Base-by-base conservation (phyloP, 169 alveolate genomes). In the Theileria parva region DNA sequence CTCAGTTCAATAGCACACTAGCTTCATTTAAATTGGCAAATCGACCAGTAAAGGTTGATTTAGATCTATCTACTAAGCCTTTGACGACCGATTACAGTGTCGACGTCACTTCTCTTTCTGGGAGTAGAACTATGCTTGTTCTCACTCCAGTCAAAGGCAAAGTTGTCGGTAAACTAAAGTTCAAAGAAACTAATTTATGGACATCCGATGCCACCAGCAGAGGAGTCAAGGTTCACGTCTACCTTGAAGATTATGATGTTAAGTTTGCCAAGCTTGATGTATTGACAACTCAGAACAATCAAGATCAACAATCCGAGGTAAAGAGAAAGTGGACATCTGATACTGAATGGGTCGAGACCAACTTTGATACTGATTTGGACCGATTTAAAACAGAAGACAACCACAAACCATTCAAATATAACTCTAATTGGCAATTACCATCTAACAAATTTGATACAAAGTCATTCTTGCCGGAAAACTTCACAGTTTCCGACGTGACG, bases 71-170 rank as follows among this genome's bases (percentile, higher is more conserved):
- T 19, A 25, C 34, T 13, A 57, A 32, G 11, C 66, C 66, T 21
- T 57, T n/a, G 32, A 15, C 1, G 5, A 17, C 66, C 27, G 11
- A 57, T 8, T 57, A 11, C 28, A 25, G 11, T 57, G 66, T 57
- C 5, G 28, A 21, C 11, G 66, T 25, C 7, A 57, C 66, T 6
- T 32, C 37, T 25, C 34, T 57, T 0, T 8, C 1, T 19, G 66
- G 66, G 0, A 57, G n/a, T 25, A 57, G 66, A 57, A 57, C 66
- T 0, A 57, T 2, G 30, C 34, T 57, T 19, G 37, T 57, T 17
- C 66, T 57, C 66, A 57, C 66, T 57, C 66, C 66, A 3, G 32
- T 21, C 27, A 57, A 57, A 25, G 32, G 32, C 27, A 57, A 57
- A 25, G 32, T 21, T 19, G 66, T 57, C 8, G 32, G 37, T 25